These are phyloP conservation scores for Botrytis pseudocinerea DNA, from an alignment of 2,329 filamentous ascomycete species.

Conservation along the genomic window DNA sequence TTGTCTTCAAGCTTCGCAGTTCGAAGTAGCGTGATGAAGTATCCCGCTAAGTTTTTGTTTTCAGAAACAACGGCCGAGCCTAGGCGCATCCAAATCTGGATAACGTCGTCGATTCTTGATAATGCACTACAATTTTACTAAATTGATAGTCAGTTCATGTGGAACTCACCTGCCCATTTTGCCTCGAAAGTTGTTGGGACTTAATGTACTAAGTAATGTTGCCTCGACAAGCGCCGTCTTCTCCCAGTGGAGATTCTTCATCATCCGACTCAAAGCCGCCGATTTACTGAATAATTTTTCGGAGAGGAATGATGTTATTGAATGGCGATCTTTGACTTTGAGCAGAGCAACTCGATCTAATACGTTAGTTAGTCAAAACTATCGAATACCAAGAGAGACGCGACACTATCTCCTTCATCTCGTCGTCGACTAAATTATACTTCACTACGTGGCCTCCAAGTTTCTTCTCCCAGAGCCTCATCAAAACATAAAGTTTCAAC, in stretches of 20 bases:
- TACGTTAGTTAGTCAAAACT: neutral
- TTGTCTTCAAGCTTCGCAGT: neutral
- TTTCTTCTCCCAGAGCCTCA: neutral
- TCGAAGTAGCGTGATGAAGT: neutral
- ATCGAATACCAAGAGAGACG: neutral
- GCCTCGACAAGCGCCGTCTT: neutral
- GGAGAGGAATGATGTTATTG: neutral
- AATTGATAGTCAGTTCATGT: too few species aligned
- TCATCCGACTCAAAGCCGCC: neutral
- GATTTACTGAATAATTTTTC: neutral
- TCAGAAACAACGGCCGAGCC: neutral
- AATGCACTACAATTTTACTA: rapidly evolving
- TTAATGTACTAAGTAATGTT: neutral
- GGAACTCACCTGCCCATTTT: too few species aligned
- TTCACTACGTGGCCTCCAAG: neutral
- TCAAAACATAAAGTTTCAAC: neutral
- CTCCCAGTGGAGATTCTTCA: neutral
- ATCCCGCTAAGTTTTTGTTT: neutral
- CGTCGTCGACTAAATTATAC: neutral
- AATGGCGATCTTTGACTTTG: neutral
- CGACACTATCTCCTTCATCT: neutral
- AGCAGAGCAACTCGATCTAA: neutral
- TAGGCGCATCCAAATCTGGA: neutral
- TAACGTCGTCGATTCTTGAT: neutral
- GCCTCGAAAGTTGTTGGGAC: neutral